Evolutionary conservation across 2,329 filamentous ascomycete species (phyloP), one percentile per base, ranked within the genome.

Genomic region (Sporothrix variecibatus): DNA sequence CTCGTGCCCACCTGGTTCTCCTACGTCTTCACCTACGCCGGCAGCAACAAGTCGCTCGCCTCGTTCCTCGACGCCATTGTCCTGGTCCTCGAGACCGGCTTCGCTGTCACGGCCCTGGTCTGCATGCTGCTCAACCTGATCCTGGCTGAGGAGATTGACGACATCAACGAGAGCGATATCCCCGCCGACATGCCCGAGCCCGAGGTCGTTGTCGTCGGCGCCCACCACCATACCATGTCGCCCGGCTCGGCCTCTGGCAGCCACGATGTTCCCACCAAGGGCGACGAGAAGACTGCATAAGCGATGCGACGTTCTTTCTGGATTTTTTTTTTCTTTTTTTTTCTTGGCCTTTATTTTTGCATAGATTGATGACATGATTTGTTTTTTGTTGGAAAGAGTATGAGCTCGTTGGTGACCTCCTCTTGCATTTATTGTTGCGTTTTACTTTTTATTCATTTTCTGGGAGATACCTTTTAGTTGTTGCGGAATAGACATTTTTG

Each of bases 21-120:
- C 75, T 86, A 88, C 75, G 89, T 96, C 72, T 94, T 96, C 80
- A 92, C 90, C 3, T 95, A 95, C 79, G 80, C 81, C 0, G 93
- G 93, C 12, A 82, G 86, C 75, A 94, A 95, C 82, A 87, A 86
- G 75, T 86, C 88, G 3, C 87, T 95, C 2, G 83, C 86, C 65
- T 93, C 93, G 2, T 94, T 96, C 82, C 87, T 92, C 75, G 91
- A 95, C 78, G 93, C 93, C 71, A 90, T 94, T 74, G 86, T 87
- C 4, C 84, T 95, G 56, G 85, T 94, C 74, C 91, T 94, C 88
- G 88, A 92, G 82, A 94, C 92, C 0, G 92, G 92, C 0, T 93
- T 93, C 76, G 91, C 91, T 0, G 86, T 97, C 26, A 92, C 93
- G 0, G 94, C 93, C 0, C 87, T 94, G 31, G 80, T 95, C 56